Evolutionary conservation across 441 rosid genomes (phyloP), one percentile per base, ranked within the genome.

Genomic region (Sinapis alba): DNA sequence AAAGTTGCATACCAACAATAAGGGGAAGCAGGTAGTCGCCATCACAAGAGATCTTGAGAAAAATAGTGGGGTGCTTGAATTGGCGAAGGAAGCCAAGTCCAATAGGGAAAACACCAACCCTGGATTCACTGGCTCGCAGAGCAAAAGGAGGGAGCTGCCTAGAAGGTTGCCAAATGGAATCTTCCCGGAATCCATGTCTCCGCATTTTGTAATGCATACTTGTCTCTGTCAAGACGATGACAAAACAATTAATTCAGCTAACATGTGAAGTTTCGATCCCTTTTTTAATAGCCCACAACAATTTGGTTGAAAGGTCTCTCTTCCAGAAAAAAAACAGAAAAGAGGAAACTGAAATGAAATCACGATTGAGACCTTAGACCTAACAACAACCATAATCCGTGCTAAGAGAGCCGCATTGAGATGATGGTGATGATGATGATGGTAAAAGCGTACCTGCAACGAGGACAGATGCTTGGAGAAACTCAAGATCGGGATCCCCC

Each of bases 1-100:
- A 28, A 18, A n/a, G n/a, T 54, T 7, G 16, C 60, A 50, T 83
- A 92, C 97, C 97, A 82, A 87, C 97, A 27, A 86, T 76, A 79
- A 92, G 81, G 12, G 98, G 99, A 54, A 92, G 85, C 81, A 90
- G 76, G 79, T 85, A 92, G 75, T 92, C 96, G 12, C 89, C 97
- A 78, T 88, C 88, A 81, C 94, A 95, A 72, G 92, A 86, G 78
- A 95, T 81, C 80, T 91, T 90, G 65, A 95, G 97, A 81, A 95
- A 95, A 76, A 95, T 89, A 1, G 99, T 89, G 8, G 99, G 99
- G 79, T 76, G 83, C 16, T 83, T 91, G 77, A 89, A 95, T 8
- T 86, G 87, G 21, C 82, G 86, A 20, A 92, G 90, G 82, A 89
- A 83, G 16, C 82, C 86, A 16, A 75, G 83, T 8, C 87, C 89